Base-by-base conservation (phyloP, 805 yeast genomes). In the Yarrowia bubula region DNA sequence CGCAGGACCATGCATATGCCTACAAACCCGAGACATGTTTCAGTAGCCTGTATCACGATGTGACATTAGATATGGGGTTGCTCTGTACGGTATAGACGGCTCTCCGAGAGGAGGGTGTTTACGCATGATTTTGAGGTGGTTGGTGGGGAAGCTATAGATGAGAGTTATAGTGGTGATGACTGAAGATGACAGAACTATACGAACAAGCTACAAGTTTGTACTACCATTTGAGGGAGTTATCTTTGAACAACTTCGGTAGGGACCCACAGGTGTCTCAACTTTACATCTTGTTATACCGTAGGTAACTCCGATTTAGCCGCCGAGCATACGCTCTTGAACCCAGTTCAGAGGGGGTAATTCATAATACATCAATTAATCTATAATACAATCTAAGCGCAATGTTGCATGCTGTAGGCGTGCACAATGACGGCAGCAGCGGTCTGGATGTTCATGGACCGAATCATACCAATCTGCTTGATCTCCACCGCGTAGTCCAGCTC, bases 401-500 rank as follows among this genome's bases (percentile, higher is more conserved):
- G 87, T 71, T 86, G 90, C 17, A 81, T 74, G 0, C 96, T 86
- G 71, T 93, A 92, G 0, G 97, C 95, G 75, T 92, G 96, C 7
- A 92, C 97, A 61, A 92, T 84, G 18, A 92, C 92, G 0, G 98
- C 98, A 0, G 98, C 87, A 0, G 98, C 98, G 0, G 98, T 92
- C 77, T 92, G 98, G 67, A 92, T 92, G 72, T 92, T 92, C 98
- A 92, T 92, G 1, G 97, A 92, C 69, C 98, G 81, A 44, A 93
- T 86, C 15, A 92, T 92, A 14, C 98, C 98, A 44, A 85, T 87
- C 73, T 92, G 98, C 72, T 91, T 90, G 70, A 92, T 92, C 72
- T 92, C 97, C 44, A 93, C 85, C 73, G 97, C 92, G 69, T 86
- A 78, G 72, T 92, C 98, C 37, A 93, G 78, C 71, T 89, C 93